Conservation (phyloP, 331 rosid genomes). For the Cydonia oblonga region DNA sequence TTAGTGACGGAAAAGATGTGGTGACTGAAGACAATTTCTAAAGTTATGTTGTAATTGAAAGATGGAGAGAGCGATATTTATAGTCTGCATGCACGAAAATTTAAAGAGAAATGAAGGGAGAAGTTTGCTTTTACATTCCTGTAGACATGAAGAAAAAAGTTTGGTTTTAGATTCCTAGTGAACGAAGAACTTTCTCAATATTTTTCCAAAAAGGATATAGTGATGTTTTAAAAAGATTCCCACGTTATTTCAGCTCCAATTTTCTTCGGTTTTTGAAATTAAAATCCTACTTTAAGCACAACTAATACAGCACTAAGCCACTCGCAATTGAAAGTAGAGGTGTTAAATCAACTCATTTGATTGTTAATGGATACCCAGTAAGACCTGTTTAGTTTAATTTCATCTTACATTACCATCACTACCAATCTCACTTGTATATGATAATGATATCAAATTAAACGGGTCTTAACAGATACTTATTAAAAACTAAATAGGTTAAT, state of each 20-base stretch:
- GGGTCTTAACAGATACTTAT: no score
- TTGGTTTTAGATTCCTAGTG: constrained; percentile 16
- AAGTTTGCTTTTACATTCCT: no score
- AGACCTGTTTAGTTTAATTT: no score
- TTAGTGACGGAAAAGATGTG: background rate
- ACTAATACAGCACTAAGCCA: background rate
- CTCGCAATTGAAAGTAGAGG: background rate
- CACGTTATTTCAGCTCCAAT: background rate
- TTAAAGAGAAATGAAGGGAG: background rate
- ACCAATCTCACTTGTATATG: no score
- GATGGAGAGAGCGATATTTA: background rate
- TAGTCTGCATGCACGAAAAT: background rate
- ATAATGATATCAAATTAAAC: no score
- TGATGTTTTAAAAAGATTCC: constrained; percentile 11
- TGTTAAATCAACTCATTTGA: no score
- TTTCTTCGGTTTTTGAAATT: constrained; percentile 5
- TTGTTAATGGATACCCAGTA: no score
- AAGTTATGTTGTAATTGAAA: background rate
- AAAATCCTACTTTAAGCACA: background rate
- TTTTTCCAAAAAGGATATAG: no score
- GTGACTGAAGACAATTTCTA: background rate
- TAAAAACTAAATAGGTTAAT: no score
- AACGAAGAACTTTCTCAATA: background rate
- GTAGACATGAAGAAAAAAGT: background rate
- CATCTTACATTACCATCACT: no score